Evolutionary conservation across 2,329 filamentous ascomycete species (phyloP).

Genomic region (Periglandula ipomoeae): DNA sequence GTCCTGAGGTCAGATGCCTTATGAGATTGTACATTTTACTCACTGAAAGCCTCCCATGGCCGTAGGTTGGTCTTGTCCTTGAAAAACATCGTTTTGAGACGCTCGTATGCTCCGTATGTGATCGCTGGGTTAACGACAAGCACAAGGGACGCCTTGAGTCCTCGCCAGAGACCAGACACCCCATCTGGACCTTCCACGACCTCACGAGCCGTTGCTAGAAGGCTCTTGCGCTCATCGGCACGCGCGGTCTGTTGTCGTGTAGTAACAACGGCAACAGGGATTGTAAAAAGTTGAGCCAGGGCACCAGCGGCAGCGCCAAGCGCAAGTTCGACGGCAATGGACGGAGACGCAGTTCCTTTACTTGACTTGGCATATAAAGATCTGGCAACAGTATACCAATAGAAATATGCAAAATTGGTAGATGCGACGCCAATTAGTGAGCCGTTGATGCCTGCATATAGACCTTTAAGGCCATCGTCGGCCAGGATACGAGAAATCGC

Average conservation of each 20-base stretch:
- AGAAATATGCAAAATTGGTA: slow-evolving; percentile 99
- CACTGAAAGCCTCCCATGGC: slow-evolving; percentile 85
- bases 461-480: slow-evolving; percentile 68
- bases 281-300: slow-evolving; percentile 89
- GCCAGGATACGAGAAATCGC: slow-evolving; percentile 77
- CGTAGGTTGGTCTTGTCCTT: slow-evolving; percentile 66
- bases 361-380: slow-evolving; percentile 62
- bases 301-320: slow-evolving; percentile 85
- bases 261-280: slow-evolving; percentile 90
- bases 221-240: slow-evolving; percentile 74
- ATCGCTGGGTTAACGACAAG: slow-evolving; percentile 95
- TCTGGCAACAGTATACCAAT: slow-evolving; percentile 91
- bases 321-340: slow-evolving; percentile 72
- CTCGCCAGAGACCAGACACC: slow-evolving; percentile 82
- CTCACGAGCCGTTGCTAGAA: slow-evolving; percentile 80
- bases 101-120: slow-evolving; percentile 94
- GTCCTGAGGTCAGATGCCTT: background rate
- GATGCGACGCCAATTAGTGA: slow-evolving; percentile 86
- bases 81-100: slow-evolving; percentile 69
- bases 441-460: slow-evolving; percentile 84
- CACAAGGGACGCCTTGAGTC: slow-evolving; percentile 89
- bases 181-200: slow-evolving; percentile 88
- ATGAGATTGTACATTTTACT: slow-evolving; percentile 29
- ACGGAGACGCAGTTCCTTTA: slow-evolving; percentile 46
- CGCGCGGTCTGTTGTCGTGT: slow-evolving; percentile 91